A percentile compares a stretch with the other conserved stretches of the same genome.
These are phyloP conservation scores for Mucor circinelloides DNA, from an alignment of 371 early-diverging fungal genomes.

Conservation along the genomic window DNA sequence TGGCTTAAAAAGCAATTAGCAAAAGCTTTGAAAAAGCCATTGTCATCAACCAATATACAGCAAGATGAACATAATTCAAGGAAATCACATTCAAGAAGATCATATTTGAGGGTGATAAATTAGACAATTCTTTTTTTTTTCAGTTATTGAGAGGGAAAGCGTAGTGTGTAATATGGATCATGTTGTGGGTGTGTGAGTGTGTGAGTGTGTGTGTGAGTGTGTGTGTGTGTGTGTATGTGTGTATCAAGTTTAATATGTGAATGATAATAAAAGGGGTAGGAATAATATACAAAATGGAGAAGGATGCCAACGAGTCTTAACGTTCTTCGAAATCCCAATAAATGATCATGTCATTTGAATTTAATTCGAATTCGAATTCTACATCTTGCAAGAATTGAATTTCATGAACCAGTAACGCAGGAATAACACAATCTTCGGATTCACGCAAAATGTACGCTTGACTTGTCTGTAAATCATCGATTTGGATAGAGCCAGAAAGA, in stretches of 20 bases:
- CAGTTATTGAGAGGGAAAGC: neutral
- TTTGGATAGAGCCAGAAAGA: conserved; percentile 28
- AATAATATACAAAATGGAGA: neutral
- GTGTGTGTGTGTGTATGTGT: neutral
- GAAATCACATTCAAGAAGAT: neutral
- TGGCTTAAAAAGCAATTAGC: neutral
- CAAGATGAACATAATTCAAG: neutral
- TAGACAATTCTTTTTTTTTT: neutral
- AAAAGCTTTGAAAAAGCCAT: neutral
- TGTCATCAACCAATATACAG: neutral
- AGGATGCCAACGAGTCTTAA: neutral
- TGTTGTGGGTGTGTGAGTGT: neutral
- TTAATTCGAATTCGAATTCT: conserved; percentile 34
- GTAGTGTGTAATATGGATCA: neutral
- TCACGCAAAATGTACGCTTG: conserved; percentile 27
- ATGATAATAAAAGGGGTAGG: neutral
- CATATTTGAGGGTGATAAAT: neutral
- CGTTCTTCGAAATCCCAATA: conserved; percentile 45
- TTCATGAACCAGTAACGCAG: conserved; percentile 36
- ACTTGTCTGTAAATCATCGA: conserved; percentile 30
- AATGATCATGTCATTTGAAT: conserved; percentile 29
- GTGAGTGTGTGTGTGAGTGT: neutral
- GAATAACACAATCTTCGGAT: conserved; percentile 27
- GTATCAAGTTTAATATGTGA: neutral
- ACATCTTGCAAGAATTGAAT: conserved; percentile 32